Base-by-base conservation (phyloP, 106 monocot species). In the Platanthera zijinensis region DNA sequence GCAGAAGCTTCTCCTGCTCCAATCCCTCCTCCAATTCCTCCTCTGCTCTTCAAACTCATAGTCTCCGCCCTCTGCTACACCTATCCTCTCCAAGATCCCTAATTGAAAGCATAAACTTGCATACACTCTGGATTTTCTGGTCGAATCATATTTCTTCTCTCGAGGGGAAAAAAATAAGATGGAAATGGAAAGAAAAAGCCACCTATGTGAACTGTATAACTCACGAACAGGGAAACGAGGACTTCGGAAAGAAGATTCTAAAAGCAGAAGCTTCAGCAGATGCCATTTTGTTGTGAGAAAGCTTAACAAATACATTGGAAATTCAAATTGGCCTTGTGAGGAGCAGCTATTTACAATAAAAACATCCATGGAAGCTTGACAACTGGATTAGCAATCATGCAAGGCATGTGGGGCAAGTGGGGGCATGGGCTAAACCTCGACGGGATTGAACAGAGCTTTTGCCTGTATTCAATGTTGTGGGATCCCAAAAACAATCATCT, bases 11-110 rank as follows among this genome's bases (percentile, higher is more conserved):
- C 80, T 66, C 53, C 75, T 62, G 71, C 54, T 67, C 56, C 73
- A 61, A 18, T 18, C 67, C 72, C 74, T 76, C 79, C 83, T 76
- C 32, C 66, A 19, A 61, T 61, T 61, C 8, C 56, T 22, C 84
- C 79, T 76, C 56, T 81, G 19, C 57, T 79, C 82, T 76, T 85
- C 52, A 52, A 79, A 62, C 76, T 72, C 85, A 85, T 85, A 5
- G 4, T 71, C 61, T 28, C 4, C 8, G n/a, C 52, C 28, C 61
- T 68, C 68, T 51, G 13, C 74, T 52, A 54, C 21, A 18, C 53
- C 0, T 2, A 54, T n/a, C 50, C 47, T 62, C 50, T 32, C 6
- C 21, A 30, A 32, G 8, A 30, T 47, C 74, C n/a, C 59, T 18
- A 32, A 51, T 66, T n/a, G 30, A 10, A 10, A 10, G 22, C 66